Evolutionary conservation across 306 rosid genomes (phyloP), one percentile per base, ranked within the genome.

Genomic region (Astragalus glycyphyllos): DNA sequence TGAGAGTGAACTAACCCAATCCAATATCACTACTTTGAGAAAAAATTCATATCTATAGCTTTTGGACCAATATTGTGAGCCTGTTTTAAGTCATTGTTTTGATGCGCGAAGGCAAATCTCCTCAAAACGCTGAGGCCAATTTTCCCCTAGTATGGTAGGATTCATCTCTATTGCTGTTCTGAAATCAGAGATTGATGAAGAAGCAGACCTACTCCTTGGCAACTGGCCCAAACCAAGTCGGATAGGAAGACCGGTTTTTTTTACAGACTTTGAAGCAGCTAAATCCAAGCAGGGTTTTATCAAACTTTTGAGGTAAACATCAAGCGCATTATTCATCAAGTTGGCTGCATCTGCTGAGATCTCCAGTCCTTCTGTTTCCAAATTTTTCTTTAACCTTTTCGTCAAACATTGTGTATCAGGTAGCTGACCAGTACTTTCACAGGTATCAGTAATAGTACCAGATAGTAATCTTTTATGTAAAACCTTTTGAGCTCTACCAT

Each of bases 221-320:
- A 59, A 58, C 51, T 69, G 66, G 50, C 66, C 80, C 71, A 75
- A 17, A 46, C 82, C 75, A 78, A 71, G 72, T 34, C 69, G 68
- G 60, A 56, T 73, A 70, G 53, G 71, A 67, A 48, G 74, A 38
- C 68, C 23, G 26, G 35, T 31, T 34, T 68, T 82, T 66, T 66
- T 66, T 11, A 14, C 64, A 11, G 79, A 68, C 74, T 75, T 84
- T 34, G 86, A 84, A 73, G 75, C 78, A 34, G 83, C 79, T 50
- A 81, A 79, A 15, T 84, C 87, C 67, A 90, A 83, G 61, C 84
- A 88, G 12, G 86, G 90, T 81, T 81, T 90, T 77, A 90, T 84
- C 79, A 88, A 71, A 57, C 86, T 86, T 86, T 83, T 86, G 58
- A 90, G 86, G 84, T 79, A 84, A 58, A 78, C 79, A 66, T 90